Evolutionary conservation across 176 grass and related monocot species (phyloP), one percentile per base, ranked within the genome.

Genomic region (Bonia amplexicaulis): DNA sequence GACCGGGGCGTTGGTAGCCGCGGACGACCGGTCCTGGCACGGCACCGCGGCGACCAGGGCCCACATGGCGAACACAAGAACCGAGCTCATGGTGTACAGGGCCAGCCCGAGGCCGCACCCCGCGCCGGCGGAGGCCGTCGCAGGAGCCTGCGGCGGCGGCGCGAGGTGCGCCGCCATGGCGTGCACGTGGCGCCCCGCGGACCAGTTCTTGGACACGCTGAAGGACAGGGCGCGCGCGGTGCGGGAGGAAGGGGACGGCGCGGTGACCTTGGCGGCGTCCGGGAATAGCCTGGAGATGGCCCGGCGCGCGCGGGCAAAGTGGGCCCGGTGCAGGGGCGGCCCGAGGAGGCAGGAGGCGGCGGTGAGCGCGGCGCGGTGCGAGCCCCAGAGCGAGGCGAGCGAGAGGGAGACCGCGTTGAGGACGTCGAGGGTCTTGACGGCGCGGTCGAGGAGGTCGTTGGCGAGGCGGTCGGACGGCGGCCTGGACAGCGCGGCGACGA

Each of bases 61-160:
- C 96, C 96, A 99, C 90, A 86, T 94, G 66, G 88, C 68, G 76
- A 99, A 96, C 11, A 85, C 91, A 6, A 99, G 93, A 6, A 94
- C 77, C 3, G 93, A 96, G 69, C 91, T 96, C 96, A 99, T 96
- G 58, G 96, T 95, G 86, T 96, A 96, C 48, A 99, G 74, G 0
- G 96, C 96, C 12, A 92, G 76, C 2, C 91, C 93, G 4, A 96
- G 82, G 1, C 93, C 91, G 55, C 90, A 79, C 0, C 81, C 90
- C 0, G 84, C 85, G 29, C 80, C 83, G 9, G 72, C 39, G 1
- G 70, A 46, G 31, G 73, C 31, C 2, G 81, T 61, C 1, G 85
- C 51, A 12, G 71, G 29, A 8, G 60, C 54, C 85, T 64, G 25
- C 2, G 40, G 80, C 8, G 88, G 89, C 46, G 88, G 72, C 13